Evolutionary conservation across 2,329 filamentous ascomycete species (phyloP), one percentile per base, ranked within the genome.

Genomic region (Fusarium sp.): DNA sequence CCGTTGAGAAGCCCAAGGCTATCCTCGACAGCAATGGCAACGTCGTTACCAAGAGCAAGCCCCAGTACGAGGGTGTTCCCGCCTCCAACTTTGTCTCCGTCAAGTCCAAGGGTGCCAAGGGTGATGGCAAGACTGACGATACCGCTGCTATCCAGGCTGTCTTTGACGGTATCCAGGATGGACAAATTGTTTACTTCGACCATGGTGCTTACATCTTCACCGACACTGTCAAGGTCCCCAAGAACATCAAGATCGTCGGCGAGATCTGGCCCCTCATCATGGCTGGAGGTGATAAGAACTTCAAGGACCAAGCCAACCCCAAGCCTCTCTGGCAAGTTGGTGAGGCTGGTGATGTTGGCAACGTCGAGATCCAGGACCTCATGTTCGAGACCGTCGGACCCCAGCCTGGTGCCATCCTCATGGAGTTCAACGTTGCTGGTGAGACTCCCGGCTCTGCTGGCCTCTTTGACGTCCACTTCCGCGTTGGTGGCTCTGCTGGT

Each of bases 391-490:
- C 94, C 30, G 87, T 89, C 71, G 95, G 95, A 7, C 84, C 94
- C 5, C 91, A 93, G 67, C 91, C 94, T 1, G 95, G 95, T 70
- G 95, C 94, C 19, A 93, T 97, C 76, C 87, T 98, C 77, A 89
- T 98, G 82, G 88, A 98, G 79, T 98, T 93, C 92, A 98, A 98
- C 81, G 84, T 97, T 43, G 89, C 88, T 44, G 90, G 89, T 37
- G 78, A 86, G 72, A 84, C 80, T 58, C 86, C 90, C 61, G 93
- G 93, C 48, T 87, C 89, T 3, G 90, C 90, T 21, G 95, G 89
- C 67, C 90, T 98, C 81, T 99, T 94, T 93, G 96, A 99, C 76
- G 90, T 94, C n/a, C 96, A 99, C 84, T 91, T 96, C 82, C 93
- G 96, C 76, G 88, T 99, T 74, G 95, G 94, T 74, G 96, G 96